Evolutionary conservation across 2,329 filamentous ascomycete species (phyloP).

Genomic region (Sporothrix dimorphospora): DNA sequence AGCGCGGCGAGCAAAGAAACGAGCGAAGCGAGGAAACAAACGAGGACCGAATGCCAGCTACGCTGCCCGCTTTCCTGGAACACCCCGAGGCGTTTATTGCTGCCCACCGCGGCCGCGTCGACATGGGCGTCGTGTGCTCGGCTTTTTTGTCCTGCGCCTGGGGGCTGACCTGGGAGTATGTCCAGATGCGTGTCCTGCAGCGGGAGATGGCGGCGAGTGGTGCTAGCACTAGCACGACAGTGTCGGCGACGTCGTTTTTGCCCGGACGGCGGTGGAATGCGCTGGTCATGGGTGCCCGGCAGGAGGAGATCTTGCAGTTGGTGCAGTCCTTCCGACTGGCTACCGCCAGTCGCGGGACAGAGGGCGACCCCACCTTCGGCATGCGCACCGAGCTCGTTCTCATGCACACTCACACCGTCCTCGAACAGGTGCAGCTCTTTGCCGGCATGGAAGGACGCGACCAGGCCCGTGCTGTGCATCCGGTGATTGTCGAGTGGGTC

Average conservation of each 20-base stretch:
- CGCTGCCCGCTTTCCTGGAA: neutral
- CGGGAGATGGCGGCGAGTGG: neutral
- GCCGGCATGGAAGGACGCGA: slow-evolving; percentile 10
- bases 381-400: slow-evolving; percentile 5
- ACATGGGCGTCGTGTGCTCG: neutral
- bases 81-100: neutral
- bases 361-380: neutral
- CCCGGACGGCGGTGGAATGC: neutral
- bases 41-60: neutral
- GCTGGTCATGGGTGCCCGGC: neutral
- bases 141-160: neutral
- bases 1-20: neutral
- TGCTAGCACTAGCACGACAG: neutral
- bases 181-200: slow-evolving; percentile 1
- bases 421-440: slow-evolving; percentile 5
- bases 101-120: neutral
- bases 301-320: neutral
- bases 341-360: neutral
- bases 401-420: slow-evolving; percentile 12
- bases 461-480: neutral
- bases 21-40: neutral
- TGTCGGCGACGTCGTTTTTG: neutral
- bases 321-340: neutral
- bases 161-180: slow-evolving; percentile 10
- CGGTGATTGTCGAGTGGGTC: slow-evolving; percentile 7